Percentiles rank a stretch among this genome's conserved stretches.
Evolutionary conservation across 2,329 filamentous ascomycete species (phyloP).

Genomic region (Pseudogymnoascus sp.): DNA sequence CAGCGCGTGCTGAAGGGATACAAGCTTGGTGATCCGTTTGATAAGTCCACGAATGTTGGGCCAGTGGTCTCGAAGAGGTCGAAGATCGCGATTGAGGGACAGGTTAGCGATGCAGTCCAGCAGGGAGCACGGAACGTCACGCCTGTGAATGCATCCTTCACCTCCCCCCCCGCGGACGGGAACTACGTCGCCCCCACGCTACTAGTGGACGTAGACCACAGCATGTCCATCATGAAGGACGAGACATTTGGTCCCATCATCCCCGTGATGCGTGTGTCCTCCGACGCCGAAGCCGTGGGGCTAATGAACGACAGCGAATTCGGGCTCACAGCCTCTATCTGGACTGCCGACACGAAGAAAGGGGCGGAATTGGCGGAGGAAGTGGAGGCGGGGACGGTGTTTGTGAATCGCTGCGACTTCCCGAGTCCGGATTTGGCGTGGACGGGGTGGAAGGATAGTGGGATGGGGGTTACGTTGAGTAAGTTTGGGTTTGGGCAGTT

Average conservation of each 20-base stretch:
- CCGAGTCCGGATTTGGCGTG: conserved; percentile 92
- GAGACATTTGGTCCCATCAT: conserved; percentile 95
- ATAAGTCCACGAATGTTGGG: conserved; percentile 72
- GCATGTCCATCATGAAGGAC: conserved; percentile 82
- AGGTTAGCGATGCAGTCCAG: conserved; percentile 72
- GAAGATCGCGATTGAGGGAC: conserved; percentile 65
- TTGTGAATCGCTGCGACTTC: conserved; percentile 90
- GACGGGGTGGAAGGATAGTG: conserved; percentile 97
- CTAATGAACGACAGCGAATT: conserved; percentile 95
- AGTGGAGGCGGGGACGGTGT: conserved; percentile 89
- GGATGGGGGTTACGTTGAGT: conserved; percentile 82
- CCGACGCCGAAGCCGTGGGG: conserved; percentile 70
- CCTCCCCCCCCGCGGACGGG: conserved; percentile 62
- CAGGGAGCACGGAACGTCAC: conserved; percentile 81
- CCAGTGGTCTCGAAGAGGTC: conserved; percentile 80
- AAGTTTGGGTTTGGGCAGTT: conserved; percentile 92
- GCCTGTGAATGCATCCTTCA: conserved; percentile 71
- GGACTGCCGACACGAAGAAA: conserved; percentile 77
- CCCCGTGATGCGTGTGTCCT: conserved; percentile 76
- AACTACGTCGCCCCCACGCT: conserved; percentile 87
- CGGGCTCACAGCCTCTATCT: conserved; percentile 91
- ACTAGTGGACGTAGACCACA: conserved; percentile 68
- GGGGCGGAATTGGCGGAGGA: conserved; percentile 70
- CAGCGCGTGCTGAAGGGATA: conserved; percentile 76
- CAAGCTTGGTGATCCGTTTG: conserved; percentile 78